phyloP scores from a whole-genome alignment of 129 eudicot genomes.

The Lonicera japonica region DNA sequence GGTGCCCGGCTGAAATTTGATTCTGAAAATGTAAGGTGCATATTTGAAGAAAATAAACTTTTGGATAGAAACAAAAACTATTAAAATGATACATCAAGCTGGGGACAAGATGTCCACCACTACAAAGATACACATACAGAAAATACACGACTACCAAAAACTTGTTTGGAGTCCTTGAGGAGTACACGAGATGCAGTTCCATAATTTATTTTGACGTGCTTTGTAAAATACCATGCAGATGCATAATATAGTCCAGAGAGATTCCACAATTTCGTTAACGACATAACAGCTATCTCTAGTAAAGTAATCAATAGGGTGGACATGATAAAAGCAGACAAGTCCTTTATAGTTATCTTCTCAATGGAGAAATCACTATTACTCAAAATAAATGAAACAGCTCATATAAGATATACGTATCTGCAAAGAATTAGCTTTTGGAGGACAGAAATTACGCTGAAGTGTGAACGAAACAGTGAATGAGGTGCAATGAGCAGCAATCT shows the following conservation, averaged over 20 bases:
- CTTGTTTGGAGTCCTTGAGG: too few relatives aligned
- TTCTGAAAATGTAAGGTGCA: too few relatives aligned
- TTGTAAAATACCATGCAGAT: background rate
- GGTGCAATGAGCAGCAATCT: conserved; percentile 89
- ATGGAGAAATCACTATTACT: background rate
- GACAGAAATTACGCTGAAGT: conserved; percentile 55
- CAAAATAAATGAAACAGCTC: background rate
- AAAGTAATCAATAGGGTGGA: background rate
- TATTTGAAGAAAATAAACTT: too few relatives aligned
- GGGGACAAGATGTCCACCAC: too few relatives aligned
- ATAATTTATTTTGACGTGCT: too few relatives aligned
- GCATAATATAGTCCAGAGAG: background rate
- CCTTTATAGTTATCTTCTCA: background rate
- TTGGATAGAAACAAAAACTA: too few relatives aligned
- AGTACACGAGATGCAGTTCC: too few relatives aligned
- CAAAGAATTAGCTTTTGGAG: background rate
- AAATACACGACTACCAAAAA: too few relatives aligned
- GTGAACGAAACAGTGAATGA: conserved; percentile 85
- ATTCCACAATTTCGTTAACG: background rate
- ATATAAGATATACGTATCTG: background rate
- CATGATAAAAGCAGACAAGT: background rate
- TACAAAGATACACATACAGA: too few relatives aligned
- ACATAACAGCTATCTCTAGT: background rate
- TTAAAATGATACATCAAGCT: too few relatives aligned
- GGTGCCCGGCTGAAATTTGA: too few relatives aligned